Conservation (phyloP, 192 early-diverging fungal species). For the Backusella mclennaniae region DNA sequence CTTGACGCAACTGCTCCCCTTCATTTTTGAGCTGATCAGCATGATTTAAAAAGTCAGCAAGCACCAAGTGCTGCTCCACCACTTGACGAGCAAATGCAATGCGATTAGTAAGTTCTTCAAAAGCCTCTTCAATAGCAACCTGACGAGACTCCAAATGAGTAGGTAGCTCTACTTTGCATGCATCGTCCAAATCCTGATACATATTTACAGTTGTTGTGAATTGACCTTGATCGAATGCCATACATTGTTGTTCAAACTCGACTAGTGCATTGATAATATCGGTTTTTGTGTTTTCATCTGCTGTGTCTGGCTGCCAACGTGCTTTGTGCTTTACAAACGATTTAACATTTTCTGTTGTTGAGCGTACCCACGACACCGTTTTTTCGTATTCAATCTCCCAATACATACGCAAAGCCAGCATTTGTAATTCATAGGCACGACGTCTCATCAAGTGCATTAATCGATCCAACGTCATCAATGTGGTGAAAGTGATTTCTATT, state of each 20-base stretch:
- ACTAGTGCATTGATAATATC: conserved; percentile 23
- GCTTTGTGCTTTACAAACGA: conserved; percentile 24
- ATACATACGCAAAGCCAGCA: conserved; percentile 32
- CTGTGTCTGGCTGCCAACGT: conserved; percentile 17
- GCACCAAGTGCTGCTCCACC: conserved; percentile 33
- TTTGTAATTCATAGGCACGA: conserved; percentile 31
- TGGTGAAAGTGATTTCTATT: conserved; percentile 44
- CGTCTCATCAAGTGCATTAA: conserved; percentile 33
- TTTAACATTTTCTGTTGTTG: conserved; percentile 14
- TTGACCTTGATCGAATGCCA: conserved; percentile 30
- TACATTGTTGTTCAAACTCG: conserved; percentile 17
- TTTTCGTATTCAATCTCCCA: conserved; percentile 39
- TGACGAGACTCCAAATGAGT: conserved; percentile 35
- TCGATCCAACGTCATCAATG: conserved; percentile 38
- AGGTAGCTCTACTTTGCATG: conserved; percentile 30
- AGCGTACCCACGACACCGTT: conserved; percentile 25
- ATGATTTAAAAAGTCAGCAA: conserved; percentile 37
- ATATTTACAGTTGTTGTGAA: conserved; percentile 33
- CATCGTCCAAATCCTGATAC: conserved; percentile 43
- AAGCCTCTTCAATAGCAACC: conserved; percentile 36
- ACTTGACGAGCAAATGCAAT: conserved; percentile 36
- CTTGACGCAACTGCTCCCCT: conserved; percentile 21
- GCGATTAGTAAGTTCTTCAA: conserved; percentile 31
- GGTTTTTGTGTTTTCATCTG: conserved; percentile 4
- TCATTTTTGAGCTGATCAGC: conserved; percentile 22